Evolutionary conservation across 1,139 yeast genomes (phyloP), one percentile per base, ranked within the genome.

Genomic region (Suhomyces panamericanus): DNA sequence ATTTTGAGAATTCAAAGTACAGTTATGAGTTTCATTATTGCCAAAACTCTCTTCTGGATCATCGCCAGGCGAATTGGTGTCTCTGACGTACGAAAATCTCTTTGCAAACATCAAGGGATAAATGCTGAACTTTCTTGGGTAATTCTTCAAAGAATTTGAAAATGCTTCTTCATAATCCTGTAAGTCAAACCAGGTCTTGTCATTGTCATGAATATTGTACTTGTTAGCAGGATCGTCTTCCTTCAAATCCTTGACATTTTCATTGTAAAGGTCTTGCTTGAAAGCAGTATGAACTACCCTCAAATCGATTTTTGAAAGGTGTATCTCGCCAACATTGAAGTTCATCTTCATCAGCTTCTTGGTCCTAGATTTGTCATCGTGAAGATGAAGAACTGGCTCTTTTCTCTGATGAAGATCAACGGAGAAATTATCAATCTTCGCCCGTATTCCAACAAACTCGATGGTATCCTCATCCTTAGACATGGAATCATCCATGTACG

Each of bases 381-480:
- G 66, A 8, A 63, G 56, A 24, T 62, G 57, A 8, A 66, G 57
- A 17, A 66, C 54, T 12, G 71, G 66, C 48, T 74, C 78, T 44
- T 70, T 73, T 30, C 76, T 55, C 53, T 58, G 78, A 49, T 72
- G 77, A 26, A 74, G 58, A 51, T 73, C 78, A 10, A 74, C 75
- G 30, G 64, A 54, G 49, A 74, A 73, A 11, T 60, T 62, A 34
- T 69, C 69, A 55, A 73, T 67, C 50, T 66, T 72, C 3, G 73
- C 78, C 41, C 74, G 55, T 9, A 73, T 41, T 3, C 80, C 80
- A 38, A 67, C 62, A 51, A 73, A 70, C 39, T 69, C 68, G 15
- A 69, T 56, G 30, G 49, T 53, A 35, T 70, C 72, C 5, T 55
- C 54, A 10, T 49, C 50, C 14, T 22, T 33, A 13, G 45, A 44